Evolutionary conservation across 306 rosid genomes (phyloP), one percentile per base, ranked within the genome.

Genomic region (Dryas octopetala): DNA sequence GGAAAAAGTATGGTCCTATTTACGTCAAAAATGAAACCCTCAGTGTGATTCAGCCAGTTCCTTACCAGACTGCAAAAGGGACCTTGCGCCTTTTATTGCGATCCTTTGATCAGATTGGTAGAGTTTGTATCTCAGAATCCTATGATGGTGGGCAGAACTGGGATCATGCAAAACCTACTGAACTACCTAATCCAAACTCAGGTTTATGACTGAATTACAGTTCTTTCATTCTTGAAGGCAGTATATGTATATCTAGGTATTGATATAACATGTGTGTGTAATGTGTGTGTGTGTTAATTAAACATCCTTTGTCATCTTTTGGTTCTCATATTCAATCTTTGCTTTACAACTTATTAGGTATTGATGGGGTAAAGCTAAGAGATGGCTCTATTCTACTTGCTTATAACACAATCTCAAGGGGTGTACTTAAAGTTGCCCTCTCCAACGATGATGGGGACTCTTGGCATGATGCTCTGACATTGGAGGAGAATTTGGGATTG

Each of bases 111-210:
- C 86, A 86, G 50, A 88, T 89, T 38, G 87, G 74, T 74, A 91
- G 80, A 74, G 78, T 94, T 58, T 94, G 92, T 75, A 70, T 91
- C 62, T 88, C 98, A 58, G 97, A 93, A 80, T 94, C 97, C 80
- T 66, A 47, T 7, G 98, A 91, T 15, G 92, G 92, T 64, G 98
- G 97, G 81, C 75, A 78, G 65, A 87, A 73, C 78, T 94, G 98
- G 98, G 89, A 86, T 80, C 83, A 71, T 68, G 98, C 93, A 38
- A 80, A 83, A 61, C 86, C 89, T 71, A 93, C 92, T 3, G 73
- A 86, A 32, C 92, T 93, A 72, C 98, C 94, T n/a, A 94, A 91
- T 84, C 98, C 98, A 77, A 94, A 94, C 81, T 89, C 98, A 87
- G 98, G 98, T 90, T 62, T 71, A 26, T 71, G 78, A 66, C 71